Conservation (phyloP, 306 rosid genomes). For the Quercus dentata region DNA sequence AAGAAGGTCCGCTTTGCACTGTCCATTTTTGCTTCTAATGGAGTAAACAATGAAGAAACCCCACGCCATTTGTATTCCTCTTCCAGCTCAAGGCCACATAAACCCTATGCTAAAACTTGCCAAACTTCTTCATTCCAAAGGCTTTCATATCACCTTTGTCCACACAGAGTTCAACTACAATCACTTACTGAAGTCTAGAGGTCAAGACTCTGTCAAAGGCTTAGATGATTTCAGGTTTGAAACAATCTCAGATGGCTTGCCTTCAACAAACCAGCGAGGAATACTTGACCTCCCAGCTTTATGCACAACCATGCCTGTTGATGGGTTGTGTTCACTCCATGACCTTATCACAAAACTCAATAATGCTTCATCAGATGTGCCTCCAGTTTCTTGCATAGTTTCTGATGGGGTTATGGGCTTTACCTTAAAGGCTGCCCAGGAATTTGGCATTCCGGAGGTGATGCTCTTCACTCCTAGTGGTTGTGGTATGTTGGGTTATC, state of each 20-base stretch:
- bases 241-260: conserved; percentile 43
- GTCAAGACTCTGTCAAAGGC: conserved; percentile 13
- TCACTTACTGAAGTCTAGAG: conserved; percentile 23
- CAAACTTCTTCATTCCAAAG: conserved; percentile 37
- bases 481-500: conserved; percentile 38
- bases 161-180: conserved; percentile 31
- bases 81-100: conserved; percentile 55
- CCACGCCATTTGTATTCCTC: conserved; percentile 43
- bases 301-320: neutral
- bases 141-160: conserved; percentile 45
- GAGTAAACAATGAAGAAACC: neutral
- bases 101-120: conserved; percentile 47
- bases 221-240: conserved; percentile 32
- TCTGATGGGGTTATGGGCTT: conserved; percentile 42
- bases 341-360: conserved; percentile 24
- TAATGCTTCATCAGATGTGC: conserved; percentile 14
- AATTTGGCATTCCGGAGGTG: conserved; percentile 36
- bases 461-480: conserved; percentile 34
- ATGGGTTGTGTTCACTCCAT: conserved; percentile 27
- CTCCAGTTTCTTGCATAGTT: conserved; percentile 36
- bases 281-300: conserved; percentile 27
- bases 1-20: too few relatives aligned
- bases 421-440: conserved; percentile 25
- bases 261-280: conserved; percentile 24
- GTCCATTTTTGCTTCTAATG: too few relatives aligned